Base-by-base conservation (phyloP, 2,329 filamentous ascomycete genomes). In the Epicoccum sorghinum region DNA sequence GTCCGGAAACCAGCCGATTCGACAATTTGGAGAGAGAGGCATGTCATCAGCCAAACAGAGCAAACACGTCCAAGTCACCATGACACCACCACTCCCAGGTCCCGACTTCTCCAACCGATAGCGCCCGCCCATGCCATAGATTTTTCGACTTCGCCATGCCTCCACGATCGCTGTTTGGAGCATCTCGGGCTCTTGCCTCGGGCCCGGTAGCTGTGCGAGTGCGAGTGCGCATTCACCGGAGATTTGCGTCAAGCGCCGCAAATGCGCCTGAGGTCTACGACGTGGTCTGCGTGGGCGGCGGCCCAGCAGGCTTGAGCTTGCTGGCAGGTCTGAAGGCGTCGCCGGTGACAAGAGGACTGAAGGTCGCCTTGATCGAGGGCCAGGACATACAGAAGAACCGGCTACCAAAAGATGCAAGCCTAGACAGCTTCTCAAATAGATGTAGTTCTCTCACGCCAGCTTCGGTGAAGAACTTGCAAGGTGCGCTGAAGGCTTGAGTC, bases 371-470 rank as follows among this genome's bases (percentile, higher is more conserved):
- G 55, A 84, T 99, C 67, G 95, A 99, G 80, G 88, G 88, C 32
- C 93, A 97, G 77, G 88, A 96, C 70, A 84, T 99, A 30, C 79
- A 82, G 62, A 89, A 88, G 67, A 82, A 84, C 47, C 83, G 83
- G 44, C 77, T 83, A 23, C 91, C 88, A 80, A 84, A 84, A 47
- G 85, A 74, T 58, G 66, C 89, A 7, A 85, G 86, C 3, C 74
- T 83, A 6, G 83, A 85, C 47, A 81, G 85, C 64, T 99, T 88
- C 79, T 96, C 93, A 55, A 98, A 99, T 78, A 88, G 95, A 69
- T 96, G 93, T 78, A 96, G 91, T 79, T 98, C 93, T 44, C 82
- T 99, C 52, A 99, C 95, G 0, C 93, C 93, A 0, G 84, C 89
- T 0, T 96, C 93, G 0, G 89, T 91, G n/a, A 83, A 82, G 3